Base-by-base conservation (phyloP, 495 filamentous ascomycete species). In the Geoglossum glabrum region DNA sequence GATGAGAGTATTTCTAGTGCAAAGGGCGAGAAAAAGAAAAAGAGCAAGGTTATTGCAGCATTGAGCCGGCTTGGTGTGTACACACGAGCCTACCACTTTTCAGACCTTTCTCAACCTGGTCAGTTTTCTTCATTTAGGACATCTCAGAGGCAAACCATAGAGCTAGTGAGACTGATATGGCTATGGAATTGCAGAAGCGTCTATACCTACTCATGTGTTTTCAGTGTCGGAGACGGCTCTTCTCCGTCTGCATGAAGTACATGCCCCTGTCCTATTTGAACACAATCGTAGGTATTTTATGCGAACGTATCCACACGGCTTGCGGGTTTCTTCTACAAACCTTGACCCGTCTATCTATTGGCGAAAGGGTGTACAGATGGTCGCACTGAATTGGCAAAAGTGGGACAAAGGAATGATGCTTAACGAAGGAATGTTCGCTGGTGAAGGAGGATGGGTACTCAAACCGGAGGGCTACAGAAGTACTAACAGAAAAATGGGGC, bases 331-430 rank as follows among this genome's bases (percentile, higher is more conserved):
- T 52, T 93, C 87, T 3, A 87, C 87, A 0, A 97, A 95, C 64
- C 76, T 87, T 10, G 86, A 95, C 62, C 89, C 90, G 0, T 74
- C 77, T 0, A 71, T 80, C 33, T 90, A 87, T 72, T 96, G 90
- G 90, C 74, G 85, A 2, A 82, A 85, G 59, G 90, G 90, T 10
- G 85, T 92, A 3, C 90, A 97, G 70, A 82, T 95, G 47, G 87
- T 93, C 0, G 90, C 90, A 1, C 73, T 96, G 43, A 97, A 96
- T 69, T 97, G 90, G 90, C 90, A 97, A 63, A 83, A 81, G 57
- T 80, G 81, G 64, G 90, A 96, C 64, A 81, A 83, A 58, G 90
- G 87, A 13, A 93, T 87, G 84, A 96, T 96, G 90, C 77, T 95
- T 0, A 95, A 95, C 64, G 80, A 88, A 63, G 90, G 79, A 58